Percentiles rank a stretch among this genome's conserved stretches.
Conservation (phyloP, 176 grass and related monocot species). For the Triticum timopheevii region DNA sequence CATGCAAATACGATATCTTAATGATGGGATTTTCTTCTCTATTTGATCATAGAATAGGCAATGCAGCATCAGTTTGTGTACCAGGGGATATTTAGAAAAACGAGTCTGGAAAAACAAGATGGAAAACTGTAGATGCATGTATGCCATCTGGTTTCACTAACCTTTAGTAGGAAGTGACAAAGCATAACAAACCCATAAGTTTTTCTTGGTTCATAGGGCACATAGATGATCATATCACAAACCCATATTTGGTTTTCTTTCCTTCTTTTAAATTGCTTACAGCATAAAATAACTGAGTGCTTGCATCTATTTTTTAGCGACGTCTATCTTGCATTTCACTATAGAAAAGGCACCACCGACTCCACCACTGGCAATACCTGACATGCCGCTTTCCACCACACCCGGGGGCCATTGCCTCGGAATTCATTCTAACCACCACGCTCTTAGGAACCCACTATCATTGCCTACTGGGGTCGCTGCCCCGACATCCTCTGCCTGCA, state of each 20-base stretch:
- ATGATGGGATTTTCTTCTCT: neutral
- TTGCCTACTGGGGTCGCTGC: neutral
- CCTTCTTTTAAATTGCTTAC: conserved; percentile 3
- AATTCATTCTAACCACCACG: neutral
- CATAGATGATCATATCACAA: neutral
- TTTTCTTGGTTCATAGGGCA: conserved; percentile 22
- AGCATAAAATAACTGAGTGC: neutral
- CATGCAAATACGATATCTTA: neutral
- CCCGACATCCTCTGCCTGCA: neutral
- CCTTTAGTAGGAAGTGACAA: neutral
- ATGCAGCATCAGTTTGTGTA: conserved; percentile 2
- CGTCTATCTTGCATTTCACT: neutral
- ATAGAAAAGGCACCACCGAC: neutral
- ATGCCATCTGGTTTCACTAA: neutral
- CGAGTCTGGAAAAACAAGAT: neutral
- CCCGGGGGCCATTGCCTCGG: neutral
- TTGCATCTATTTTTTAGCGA: neutral
- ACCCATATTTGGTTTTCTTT: conserved; percentile 4
- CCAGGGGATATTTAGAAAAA: conserved; percentile 9
- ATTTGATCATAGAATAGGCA: conserved; percentile 14
- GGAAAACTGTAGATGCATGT: neutral
- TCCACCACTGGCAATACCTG: neutral
- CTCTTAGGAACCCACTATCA: neutral
- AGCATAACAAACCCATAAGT: neutral
- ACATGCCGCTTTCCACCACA: neutral